Evolutionary conservation across 371 early-diverging fungal species (phyloP).

Genomic region (Nematocida minor): DNA sequence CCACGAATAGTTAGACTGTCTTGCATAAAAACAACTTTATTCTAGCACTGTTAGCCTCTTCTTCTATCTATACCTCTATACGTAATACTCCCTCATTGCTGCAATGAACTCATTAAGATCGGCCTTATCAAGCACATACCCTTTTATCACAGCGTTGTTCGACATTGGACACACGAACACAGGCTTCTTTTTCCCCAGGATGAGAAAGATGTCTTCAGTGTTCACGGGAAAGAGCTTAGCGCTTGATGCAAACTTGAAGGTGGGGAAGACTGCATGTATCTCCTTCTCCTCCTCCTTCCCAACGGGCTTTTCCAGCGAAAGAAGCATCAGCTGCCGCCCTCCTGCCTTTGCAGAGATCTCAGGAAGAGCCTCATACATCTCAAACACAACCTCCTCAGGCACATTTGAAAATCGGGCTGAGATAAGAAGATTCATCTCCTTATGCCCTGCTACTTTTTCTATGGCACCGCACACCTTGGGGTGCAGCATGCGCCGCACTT

Average conservation of each 20-base stretch:
- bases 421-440: slow-evolving; percentile 1
- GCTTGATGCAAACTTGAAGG: not conserved
- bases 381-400: slow-evolving; percentile 31
- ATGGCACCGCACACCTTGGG: not conserved
- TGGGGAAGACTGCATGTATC: slow-evolving; percentile 23
- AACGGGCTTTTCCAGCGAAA: slow-evolving; percentile 39
- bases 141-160: not conserved
- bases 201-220: slow-evolving; percentile 38
- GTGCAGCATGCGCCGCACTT: not conserved
- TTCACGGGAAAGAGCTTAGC: slow-evolving; percentile 21
- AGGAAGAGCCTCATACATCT: slow-evolving; percentile 42
- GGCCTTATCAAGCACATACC: slow-evolving; percentile 12
- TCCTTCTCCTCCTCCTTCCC: slow-evolving; percentile 13
- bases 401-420: slow-evolving; percentile 22
- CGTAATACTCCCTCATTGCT: slow-evolving; percentile 3
- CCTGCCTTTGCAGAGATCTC: not conserved
- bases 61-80: no score
- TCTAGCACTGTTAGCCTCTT: no score
- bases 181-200: not conserved
- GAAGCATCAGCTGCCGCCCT: slow-evolving; percentile 6
- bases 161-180: not conserved
- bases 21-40: no score
- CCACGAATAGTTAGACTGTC: no score
- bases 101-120: not conserved
- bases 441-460: not conserved